Evolutionary conservation across 768 basidiomycete genomes (phyloP), one percentile per base, ranked within the genome.

Genomic region (Amanita phalloides): DNA sequence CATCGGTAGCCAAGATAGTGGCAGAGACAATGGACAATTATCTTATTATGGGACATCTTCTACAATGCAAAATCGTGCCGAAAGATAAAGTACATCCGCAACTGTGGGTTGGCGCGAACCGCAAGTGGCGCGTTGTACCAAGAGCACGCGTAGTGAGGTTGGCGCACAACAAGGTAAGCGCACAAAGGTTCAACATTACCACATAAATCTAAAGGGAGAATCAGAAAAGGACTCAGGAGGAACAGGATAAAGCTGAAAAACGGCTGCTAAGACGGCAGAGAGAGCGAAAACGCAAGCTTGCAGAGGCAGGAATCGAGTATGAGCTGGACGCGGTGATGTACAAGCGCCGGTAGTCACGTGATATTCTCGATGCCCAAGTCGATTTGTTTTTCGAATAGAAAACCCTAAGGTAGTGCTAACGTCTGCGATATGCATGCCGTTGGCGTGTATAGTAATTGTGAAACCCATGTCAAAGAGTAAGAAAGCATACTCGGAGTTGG

Each of bases 21-120:
- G 86, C 89, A 1, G 96, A 98, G 62, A 98, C 95, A 42, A 98
- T 98, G 96, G 83, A 99, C 75, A 98, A 96, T 71, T 99, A 97
- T 67, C 78, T 99, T 36, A 75, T 99, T 56, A 79, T 87, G 76
- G 94, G 95, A 6, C 95, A 96, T 63, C 86, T 99, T 56, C 75
- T 99, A 51, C 81, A 79, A 41, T 98, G 95, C 73, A 87, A 90
- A 67, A 66, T 93, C 48, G 81, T 98, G 54, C 91, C 96, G 37
- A 82, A 82, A 58, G 90, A 94, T 23, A 67, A 94, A 55, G 81
- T 98, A 1, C 95, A 98, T 64, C 88, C 93, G 10, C 82, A 95
- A 62, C 68, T 98, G 1, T 99, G 96, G 96, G 73, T 94, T 9
- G 95, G 96, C n/a, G 90, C 94, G 17, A 96, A 97, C 70, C 79